Evolutionary conservation across 2,329 filamentous ascomycete genomes (phyloP).

Genomic region (Diaporthe caulivora): DNA sequence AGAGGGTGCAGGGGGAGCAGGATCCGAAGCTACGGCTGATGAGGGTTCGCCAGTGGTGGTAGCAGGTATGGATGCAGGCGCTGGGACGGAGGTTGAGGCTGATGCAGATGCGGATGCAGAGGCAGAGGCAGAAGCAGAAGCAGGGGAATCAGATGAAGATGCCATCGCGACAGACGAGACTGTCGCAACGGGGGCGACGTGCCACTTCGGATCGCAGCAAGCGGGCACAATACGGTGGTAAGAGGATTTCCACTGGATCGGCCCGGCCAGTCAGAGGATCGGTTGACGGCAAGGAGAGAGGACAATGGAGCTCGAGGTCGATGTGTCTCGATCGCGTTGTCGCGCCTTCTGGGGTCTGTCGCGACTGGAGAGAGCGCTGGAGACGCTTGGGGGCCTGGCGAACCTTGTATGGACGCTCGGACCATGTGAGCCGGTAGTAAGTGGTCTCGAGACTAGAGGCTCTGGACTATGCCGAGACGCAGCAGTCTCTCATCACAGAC

Average conservation of each 20-base stretch:
- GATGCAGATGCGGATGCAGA: slow-evolving; percentile 23
- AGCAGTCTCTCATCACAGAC: too few relatives aligned
- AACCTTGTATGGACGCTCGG: slow-evolving; percentile 19
- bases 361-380: slow-evolving; percentile 31
- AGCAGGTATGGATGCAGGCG: slow-evolving; percentile 18
- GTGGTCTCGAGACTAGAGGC: too few relatives aligned
- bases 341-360: slow-evolving; percentile 34
- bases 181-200: slow-evolving; percentile 38
- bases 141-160: slow-evolving; percentile 18
- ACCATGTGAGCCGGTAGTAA: not conserved
- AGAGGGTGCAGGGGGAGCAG: slow-evolving; percentile 45
- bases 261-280: not conserved
- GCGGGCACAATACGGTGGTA: not conserved
- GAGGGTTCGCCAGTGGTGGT: slow-evolving; percentile 33
- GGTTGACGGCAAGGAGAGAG: slow-evolving; percentile 18
- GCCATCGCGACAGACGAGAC: slow-evolving; percentile 34
- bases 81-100: slow-evolving; percentile 26
- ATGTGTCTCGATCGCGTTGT: slow-evolving; percentile 31
- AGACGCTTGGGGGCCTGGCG: slow-evolving; percentile 22
- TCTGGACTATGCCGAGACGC: too few relatives aligned
- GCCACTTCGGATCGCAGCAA: slow-evolving; percentile 24
- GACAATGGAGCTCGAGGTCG: slow-evolving; percentile 30
- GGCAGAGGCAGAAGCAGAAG: slow-evolving; percentile 15
- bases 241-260: not conserved
- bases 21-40: slow-evolving; percentile 30